Conservation (phyloP, 495 filamentous ascomycete species). For the Penicillium goetzii region DNA sequence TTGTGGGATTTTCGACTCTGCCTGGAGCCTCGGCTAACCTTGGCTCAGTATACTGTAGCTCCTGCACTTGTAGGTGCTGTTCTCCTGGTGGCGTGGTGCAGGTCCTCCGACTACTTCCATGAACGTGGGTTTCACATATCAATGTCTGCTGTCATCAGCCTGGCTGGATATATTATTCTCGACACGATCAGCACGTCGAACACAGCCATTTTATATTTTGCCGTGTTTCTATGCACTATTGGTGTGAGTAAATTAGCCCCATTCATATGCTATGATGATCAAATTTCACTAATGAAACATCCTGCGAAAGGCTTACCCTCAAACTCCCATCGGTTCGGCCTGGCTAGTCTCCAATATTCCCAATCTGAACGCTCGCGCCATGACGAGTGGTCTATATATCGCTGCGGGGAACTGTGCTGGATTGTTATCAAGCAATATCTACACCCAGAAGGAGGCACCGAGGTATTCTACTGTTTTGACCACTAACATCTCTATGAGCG, state of each 20-base stretch:
- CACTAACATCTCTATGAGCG: background rate
- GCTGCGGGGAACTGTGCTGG: background rate
- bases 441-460: background rate
- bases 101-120: background rate
- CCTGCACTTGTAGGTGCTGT: background rate
- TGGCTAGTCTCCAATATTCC: background rate
- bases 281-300: background rate
- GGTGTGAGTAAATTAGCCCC: background rate
- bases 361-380: background rate
- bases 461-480: background rate
- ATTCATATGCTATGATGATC: background rate
- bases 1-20: background rate
- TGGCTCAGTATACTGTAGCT: background rate
- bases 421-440: slow-evolving; percentile 2
- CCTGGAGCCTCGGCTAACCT: background rate
- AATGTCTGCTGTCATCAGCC: background rate
- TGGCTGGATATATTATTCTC: background rate
- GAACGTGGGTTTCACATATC: background rate
- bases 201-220: background rate
- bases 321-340: background rate
- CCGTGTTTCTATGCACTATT: background rate
- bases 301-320: background rate
- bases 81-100: background rate
- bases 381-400: background rate
- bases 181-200: background rate